phyloP scores from a whole-genome alignment of 1,284 basidiomycete genomes.

The Uromyces viciae-fabae region DNA sequence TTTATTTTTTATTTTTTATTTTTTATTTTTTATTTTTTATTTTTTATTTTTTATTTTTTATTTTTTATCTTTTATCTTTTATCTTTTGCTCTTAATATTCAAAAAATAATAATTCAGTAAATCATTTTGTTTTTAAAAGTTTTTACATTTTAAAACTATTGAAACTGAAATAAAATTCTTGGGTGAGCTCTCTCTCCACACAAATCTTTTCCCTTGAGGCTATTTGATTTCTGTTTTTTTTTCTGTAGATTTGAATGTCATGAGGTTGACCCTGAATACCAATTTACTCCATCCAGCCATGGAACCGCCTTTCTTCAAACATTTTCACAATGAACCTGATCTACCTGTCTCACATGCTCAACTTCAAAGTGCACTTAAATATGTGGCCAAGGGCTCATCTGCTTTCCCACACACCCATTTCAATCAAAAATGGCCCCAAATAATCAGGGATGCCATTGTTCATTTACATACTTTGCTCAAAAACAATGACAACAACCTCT shows the following conservation, averaged over 20 bases:
- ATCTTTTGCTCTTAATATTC: too few species aligned
- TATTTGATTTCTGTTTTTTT: too few species aligned
- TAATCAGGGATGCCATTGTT: background rate
- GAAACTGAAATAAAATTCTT: too few species aligned
- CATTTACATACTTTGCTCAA: background rate
- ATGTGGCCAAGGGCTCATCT: background rate
- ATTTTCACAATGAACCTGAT: background rate
- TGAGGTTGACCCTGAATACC: background rate
- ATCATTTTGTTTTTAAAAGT: too few species aligned
- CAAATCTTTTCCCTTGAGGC: too few species aligned
- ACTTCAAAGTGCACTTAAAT: background rate
- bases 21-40: too few species aligned
- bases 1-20: too few species aligned
- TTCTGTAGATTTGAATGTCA: background rate
- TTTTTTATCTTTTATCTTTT: too few species aligned
- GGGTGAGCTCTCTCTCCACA: too few species aligned
- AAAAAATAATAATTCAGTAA: too few species aligned
- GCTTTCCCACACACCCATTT: background rate
- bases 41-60: too few species aligned
- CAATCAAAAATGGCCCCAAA: background rate
- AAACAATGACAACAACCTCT: background rate
- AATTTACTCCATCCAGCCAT: conserved; percentile 3
- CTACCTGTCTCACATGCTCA: background rate
- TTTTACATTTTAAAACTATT: too few species aligned
- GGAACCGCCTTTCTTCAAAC: background rate